Percentiles rank a stretch among this genome's conserved stretches.
These are phyloP conservation scores for Trichoderma sp. DNA, from an alignment of 2,329 filamentous ascomycete species.

Conservation along the genomic window DNA sequence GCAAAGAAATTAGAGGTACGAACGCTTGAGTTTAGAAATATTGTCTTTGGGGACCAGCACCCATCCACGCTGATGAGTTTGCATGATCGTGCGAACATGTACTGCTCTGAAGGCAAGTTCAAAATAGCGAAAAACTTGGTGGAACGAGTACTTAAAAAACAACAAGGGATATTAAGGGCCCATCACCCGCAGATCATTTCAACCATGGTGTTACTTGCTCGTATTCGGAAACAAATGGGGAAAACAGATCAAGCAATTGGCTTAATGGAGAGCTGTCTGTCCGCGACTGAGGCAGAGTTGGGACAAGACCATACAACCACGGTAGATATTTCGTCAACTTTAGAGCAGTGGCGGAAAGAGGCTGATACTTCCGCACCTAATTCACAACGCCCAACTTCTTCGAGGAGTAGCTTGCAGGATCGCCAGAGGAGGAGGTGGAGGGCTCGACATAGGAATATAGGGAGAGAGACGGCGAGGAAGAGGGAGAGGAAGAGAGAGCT, in stretches of 20 bases:
- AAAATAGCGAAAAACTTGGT: not conserved
- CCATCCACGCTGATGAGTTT: not conserved
- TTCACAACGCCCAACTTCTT: no score
- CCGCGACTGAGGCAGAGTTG: not conserved
- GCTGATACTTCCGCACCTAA: not conserved
- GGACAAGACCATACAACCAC: not conserved
- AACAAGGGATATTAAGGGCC: not conserved
- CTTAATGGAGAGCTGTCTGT: not conserved
- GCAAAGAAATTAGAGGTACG: not conserved
- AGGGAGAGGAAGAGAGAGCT: not conserved
- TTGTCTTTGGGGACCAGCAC: conserved; percentile 3
- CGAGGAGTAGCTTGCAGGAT: not conserved
- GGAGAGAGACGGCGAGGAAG: not conserved
- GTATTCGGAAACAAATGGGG: not conserved
- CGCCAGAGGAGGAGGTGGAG: not conserved
- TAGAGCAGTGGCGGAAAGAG: not conserved
- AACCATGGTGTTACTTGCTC: not conserved
- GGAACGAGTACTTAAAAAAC: not conserved
- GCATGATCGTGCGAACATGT: not conserved
- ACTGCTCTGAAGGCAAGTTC: not conserved
- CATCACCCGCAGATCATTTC: not conserved
- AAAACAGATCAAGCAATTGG: not conserved
- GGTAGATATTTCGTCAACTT: not conserved
- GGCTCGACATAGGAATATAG: not conserved
- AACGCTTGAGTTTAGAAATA: not conserved